Evolutionary conservation across 2,329 filamentous ascomycete genomes (phyloP).

Genomic region (Leptographium wingfieldii): DNA sequence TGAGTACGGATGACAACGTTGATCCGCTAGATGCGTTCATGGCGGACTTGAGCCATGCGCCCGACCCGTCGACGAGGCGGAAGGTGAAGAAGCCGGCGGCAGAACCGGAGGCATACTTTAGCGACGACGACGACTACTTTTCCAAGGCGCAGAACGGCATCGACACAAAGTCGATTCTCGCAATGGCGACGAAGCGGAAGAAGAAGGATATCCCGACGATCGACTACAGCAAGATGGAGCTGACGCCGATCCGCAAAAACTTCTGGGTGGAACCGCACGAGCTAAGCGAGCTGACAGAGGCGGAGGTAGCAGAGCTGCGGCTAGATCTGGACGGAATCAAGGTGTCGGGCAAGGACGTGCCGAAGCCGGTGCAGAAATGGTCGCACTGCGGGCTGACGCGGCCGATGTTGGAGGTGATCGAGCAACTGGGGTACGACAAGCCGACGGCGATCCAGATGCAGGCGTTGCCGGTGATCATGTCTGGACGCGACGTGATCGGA

Average conservation of each 20-base stretch:
- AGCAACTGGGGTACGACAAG: slow-evolving; percentile 68
- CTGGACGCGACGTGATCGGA: slow-evolving; percentile 86
- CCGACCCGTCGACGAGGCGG: slow-evolving; percentile 31
- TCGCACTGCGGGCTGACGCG: slow-evolving; percentile 85
- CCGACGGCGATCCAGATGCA: slow-evolving; percentile 94
- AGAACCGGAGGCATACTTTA: slow-evolving; percentile 69
- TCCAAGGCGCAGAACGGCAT: slow-evolving; percentile 35
- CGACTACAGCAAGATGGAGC: slow-evolving; percentile 75
- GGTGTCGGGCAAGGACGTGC: slow-evolving; percentile 74
- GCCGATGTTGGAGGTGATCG: slow-evolving; percentile 76
- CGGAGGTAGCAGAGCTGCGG: slow-evolving; percentile 69
- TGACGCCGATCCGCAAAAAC: slow-evolving; percentile 79
- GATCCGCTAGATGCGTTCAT: slow-evolving; percentile 98
- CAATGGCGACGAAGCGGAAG: slow-evolving; percentile 55
- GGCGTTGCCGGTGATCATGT: slow-evolving; percentile 90
- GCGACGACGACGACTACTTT: slow-evolving; percentile 66
- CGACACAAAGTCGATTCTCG: slow-evolving; percentile 35
- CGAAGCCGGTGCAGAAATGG: slow-evolving; percentile 92
- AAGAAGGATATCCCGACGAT: slow-evolving; percentile 90
- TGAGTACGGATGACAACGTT: slow-evolving; percentile 52
- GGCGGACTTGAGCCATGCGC: slow-evolving; percentile 46
- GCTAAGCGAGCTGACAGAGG: slow-evolving; percentile 68
- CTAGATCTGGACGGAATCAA: slow-evolving; percentile 92
- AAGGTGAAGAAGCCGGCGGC: slow-evolving; percentile 44
- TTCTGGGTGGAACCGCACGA: slow-evolving; percentile 91